Percentiles rank a stretch among this genome's conserved stretches.
Conservation (phyloP, 768 basidiomycete species). For the Terana coerulea region DNA sequence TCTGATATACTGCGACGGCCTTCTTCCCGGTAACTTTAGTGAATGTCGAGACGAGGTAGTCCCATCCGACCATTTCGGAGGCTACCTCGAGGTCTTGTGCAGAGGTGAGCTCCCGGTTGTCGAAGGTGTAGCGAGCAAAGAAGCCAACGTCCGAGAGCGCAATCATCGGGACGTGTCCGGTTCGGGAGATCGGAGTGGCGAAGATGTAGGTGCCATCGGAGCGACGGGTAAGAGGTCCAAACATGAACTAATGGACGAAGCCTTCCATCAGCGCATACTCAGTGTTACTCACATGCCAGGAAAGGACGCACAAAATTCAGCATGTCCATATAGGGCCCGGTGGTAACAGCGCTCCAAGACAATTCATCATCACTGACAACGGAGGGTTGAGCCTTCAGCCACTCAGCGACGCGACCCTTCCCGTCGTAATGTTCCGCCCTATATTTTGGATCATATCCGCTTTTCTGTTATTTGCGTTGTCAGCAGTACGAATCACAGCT, state of each 20-base stretch:
- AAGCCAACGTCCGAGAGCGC: constrained; percentile 29
- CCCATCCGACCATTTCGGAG: constrained; percentile 22
- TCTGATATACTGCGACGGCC: constrained; percentile 19
- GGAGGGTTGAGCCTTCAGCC: constrained; percentile 33
- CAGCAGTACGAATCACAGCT: constrained; percentile 12
- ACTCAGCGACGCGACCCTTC: constrained; percentile 39
- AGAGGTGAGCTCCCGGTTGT: constrained; percentile 24
- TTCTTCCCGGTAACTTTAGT: constrained; percentile 24
- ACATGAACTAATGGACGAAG: constrained; percentile 6
- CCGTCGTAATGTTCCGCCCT: constrained; percentile 31
- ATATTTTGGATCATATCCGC: constrained; percentile 27
- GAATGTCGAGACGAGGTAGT: constrained; percentile 26
- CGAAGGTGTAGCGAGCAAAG: constrained; percentile 28
- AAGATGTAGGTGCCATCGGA: constrained; percentile 28
- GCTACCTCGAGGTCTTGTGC: constrained; percentile 24
- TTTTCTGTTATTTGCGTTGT: constrained; percentile 13
- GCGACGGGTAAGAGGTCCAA: constrained; percentile 20
- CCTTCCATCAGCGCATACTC: background rate
- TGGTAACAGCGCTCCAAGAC: constrained; percentile 33
- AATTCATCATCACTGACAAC: constrained; percentile 26
- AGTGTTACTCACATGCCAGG: background rate
- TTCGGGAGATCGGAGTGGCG: constrained; percentile 22
- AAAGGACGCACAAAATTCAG: constrained; percentile 4
- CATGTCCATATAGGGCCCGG: constrained; percentile 17
- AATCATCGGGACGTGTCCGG: constrained; percentile 27